Evolutionary conservation across 1,139 yeast genomes (phyloP), one percentile per base, ranked within the genome.

Genomic region (Lodderomyces elongisporus): DNA sequence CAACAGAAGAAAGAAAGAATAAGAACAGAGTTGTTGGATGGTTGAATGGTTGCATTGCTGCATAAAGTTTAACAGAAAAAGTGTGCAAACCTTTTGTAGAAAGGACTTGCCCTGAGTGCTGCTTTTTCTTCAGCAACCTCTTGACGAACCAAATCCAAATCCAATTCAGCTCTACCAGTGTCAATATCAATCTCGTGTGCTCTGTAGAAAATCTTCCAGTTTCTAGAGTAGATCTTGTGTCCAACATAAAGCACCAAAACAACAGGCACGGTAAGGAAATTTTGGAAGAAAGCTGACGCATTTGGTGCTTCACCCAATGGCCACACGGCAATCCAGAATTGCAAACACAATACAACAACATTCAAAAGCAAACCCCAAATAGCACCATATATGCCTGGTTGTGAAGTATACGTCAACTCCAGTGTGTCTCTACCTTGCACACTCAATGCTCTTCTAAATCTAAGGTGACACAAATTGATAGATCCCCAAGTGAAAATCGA

Each of bases 401-500:
- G 81, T 4, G 95, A 71, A 38, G 65, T 63, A 57, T 73, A 87
- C 4, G 87, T 77, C 38, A 87, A 65, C 54, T 85, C 95, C 33
- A 68, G 70, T 12, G 75, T 58, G 18, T 70, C 62, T 57, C 83
- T 74, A 37, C 85, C 85, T 58, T 82, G 83, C 8, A 51, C 70
- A 27, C 58, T 56, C 64, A 87, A 68, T 1, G 94, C 95, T 34
- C 68, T 56, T 64, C 96, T 78, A 62, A 85, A 85, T 56, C 95
- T 73, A 40, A 87, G 65, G 47, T 80, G 94, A 47, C 87, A 78
- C 36, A 82, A 52, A 52, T 82, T 77, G 48, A 87, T 83, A 14
- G 89, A 77, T 26, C 77, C 77, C 94, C 95, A 85, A 5, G 93
- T 83, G 57, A 85, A 85, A 38, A 87, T 67, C 2, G 95, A 80